A percentile compares a stretch with the other conserved stretches of the same genome.
Evolutionary conservation across 257 asterid genomes (phyloP).

Genomic region (Marsdenia floribunda): DNA sequence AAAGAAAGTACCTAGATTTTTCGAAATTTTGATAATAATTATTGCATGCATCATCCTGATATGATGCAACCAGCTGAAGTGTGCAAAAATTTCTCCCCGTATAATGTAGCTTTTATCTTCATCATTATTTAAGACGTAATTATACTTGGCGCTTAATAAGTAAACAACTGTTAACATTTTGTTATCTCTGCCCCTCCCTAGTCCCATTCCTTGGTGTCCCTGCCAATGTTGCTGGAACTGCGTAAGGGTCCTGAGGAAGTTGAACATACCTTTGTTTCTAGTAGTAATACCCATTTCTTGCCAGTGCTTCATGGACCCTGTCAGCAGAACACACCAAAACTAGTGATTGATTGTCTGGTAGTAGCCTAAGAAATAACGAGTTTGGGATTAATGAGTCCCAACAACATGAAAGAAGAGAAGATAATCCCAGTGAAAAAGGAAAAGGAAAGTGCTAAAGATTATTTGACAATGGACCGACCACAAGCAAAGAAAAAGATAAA

Average conservation of each 20-base stretch:
- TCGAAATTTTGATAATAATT: conserved; percentile 33
- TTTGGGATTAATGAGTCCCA: not conserved
- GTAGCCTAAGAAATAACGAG: not conserved
- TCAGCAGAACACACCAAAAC: not conserved
- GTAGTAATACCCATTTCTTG: too few species aligned
- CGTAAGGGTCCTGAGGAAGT: not conserved
- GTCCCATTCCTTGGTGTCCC: not conserved
- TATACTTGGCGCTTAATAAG: not conserved
- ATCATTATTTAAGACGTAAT: not conserved
- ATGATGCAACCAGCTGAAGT: conserved; percentile 27
- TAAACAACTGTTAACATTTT: not conserved
- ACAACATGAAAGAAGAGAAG: not conserved
- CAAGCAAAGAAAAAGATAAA: not conserved
- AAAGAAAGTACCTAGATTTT: conserved; percentile 18
- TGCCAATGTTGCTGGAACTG: not conserved
- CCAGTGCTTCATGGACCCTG: not conserved
- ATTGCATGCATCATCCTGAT: conserved; percentile 28
- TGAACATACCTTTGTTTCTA: not conserved
- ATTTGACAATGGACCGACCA: not conserved
- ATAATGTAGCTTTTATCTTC: conserved; percentile 1
- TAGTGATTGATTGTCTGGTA: not conserved
- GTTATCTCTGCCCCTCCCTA: not conserved
- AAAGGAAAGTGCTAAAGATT: not conserved
- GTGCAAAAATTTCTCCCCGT: conserved; percentile 7
- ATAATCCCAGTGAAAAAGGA: not conserved